Evolutionary conservation across 169 alveolate genomes (phyloP), one percentile per base, ranked within the genome.

Genomic region (Babesia ovata): DNA sequence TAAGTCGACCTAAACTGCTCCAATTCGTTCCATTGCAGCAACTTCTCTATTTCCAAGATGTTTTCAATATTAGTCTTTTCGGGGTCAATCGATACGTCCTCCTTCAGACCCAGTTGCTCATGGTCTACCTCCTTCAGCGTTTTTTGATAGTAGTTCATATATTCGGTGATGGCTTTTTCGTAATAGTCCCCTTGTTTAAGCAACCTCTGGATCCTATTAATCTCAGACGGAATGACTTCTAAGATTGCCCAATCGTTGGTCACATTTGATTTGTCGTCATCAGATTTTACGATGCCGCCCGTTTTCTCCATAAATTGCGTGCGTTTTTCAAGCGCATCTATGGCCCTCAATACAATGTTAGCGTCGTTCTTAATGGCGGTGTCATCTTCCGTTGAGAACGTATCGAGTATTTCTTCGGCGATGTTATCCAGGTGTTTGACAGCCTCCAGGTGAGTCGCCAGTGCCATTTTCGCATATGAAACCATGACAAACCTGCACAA

Each of bases 151-250:
- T 67, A 26, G 22, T 50, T 54, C 44, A 67, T 2, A 53, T 53
- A 54, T 50, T 42, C 36, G 16, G 76, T 17, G 19, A 67, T 45
- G 8, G 58, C 62, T 0, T 17, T 11, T 45, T 81, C 88, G 42
- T 72, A 81, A 17, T 52, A 28, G 57, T 58, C 61, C n/a, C 61
- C 72, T 28, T 45, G 50, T 39, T 54, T 50, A n/a, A 81, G 57
- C 29, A 81, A 54, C 22, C 7, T 17, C 9, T 48, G 28, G 4
- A 81, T 50, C 52, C 75, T 19, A 0, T 33, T 59, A 8, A 81
- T 36, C 46, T 74, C 85, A 63, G 26, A 60, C 13, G 88, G 88
- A 0, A 74, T 58, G 53, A 81, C 26, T 56, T 81, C 85, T 21
- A 81, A 63, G 54, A 81, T n/a, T 28, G 75, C 49, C 88, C 88